phyloP scores from a whole-genome alignment of 306 rosid genomes.

The Erythrophleum fordii region DNA sequence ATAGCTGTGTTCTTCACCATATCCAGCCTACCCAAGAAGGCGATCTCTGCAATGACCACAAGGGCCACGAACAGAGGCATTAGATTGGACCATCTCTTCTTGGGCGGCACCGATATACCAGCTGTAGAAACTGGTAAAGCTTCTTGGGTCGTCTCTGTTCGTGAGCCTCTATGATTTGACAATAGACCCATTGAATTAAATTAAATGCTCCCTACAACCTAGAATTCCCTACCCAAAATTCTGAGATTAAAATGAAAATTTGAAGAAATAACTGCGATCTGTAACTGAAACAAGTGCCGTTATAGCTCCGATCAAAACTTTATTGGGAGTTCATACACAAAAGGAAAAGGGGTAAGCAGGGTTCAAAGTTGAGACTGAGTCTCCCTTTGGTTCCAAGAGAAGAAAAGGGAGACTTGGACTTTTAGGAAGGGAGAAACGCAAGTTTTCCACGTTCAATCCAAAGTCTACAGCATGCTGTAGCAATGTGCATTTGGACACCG shows the following conservation, averaged over 20 bases:
- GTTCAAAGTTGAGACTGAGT: neutral
- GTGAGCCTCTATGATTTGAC: slow-evolving; percentile 51
- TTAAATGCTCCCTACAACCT: neutral
- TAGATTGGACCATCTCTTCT: slow-evolving; percentile 56
- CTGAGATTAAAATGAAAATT: neutral
- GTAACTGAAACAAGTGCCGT: neutral
- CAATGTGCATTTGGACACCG: neutral
- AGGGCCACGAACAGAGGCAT: slow-evolving; percentile 60
- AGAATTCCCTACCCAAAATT: neutral
- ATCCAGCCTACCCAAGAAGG: slow-evolving; percentile 66
- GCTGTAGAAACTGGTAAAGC: slow-evolving; percentile 43
- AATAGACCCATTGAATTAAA: slow-evolving; percentile 45
- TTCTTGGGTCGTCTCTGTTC: slow-evolving; percentile 50
- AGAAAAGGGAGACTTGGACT: neutral
- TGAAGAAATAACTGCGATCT: neutral
- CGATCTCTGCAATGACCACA: slow-evolving; percentile 61
- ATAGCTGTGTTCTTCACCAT: slow-evolving; percentile 56
- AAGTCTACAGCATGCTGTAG: neutral
- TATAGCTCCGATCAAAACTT: neutral
- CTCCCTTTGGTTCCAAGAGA: neutral
- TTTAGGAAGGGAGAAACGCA: neutral
- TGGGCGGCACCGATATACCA: slow-evolving; percentile 19
- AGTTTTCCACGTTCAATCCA: neutral
- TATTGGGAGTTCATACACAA: neutral
- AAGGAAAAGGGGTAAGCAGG: neutral